Conservation (phyloP, 345 rosid species). For the Pistacia atlantica region DNA sequence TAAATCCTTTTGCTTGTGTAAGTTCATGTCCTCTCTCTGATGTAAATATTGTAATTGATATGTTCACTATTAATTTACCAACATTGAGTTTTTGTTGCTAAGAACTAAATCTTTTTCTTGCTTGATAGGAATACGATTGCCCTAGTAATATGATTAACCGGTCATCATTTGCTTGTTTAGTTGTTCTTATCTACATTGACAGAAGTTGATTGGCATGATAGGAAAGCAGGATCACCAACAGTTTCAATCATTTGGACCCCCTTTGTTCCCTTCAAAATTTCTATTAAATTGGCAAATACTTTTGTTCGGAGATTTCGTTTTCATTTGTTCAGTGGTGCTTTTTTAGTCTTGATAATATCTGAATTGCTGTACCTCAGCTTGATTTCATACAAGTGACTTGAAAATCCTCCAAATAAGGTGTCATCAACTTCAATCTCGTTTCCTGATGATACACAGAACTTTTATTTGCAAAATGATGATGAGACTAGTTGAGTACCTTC, state of each 20-base stretch:
- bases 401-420: background rate
- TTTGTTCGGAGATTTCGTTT: background rate
- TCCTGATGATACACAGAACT: too few relatives aligned
- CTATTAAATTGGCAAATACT: too few relatives aligned
- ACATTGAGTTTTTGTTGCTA: background rate
- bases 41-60: constrained; percentile 1
- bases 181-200: background rate
- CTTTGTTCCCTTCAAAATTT: background rate
- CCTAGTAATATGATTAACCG: background rate
- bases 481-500: background rate
- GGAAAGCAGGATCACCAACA: background rate
- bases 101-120: background rate
- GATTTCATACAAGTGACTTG: background rate
- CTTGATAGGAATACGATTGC: background rate
- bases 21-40: constrained; percentile 33
- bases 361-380: background rate
- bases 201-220: background rate
- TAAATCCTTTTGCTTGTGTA: constrained; percentile 91
- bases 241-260: background rate
- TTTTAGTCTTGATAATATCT: background rate
- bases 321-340: background rate
- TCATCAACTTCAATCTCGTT: background rate
- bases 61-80: background rate
- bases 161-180: background rate
- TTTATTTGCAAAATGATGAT: background rate